A percentile compares a stretch with the other conserved stretches of the same genome.
Evolutionary conservation across 2,329 filamentous ascomycete genomes (phyloP).

Genomic region (Hypomyces rosellus): DNA sequence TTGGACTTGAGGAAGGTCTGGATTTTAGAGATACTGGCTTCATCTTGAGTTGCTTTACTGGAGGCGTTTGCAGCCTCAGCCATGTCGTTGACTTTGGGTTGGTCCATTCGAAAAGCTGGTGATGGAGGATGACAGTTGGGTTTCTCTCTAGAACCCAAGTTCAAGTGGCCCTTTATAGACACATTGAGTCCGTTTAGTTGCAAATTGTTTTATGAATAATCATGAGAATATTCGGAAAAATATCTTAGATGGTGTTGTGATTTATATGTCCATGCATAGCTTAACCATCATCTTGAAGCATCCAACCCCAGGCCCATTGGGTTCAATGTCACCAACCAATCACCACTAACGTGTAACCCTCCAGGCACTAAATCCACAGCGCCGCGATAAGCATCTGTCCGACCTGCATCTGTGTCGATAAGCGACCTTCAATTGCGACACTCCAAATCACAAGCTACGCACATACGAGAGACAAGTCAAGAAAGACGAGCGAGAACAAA

Average conservation of each 20-base stretch:
- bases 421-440: not conserved
- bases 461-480: not conserved
- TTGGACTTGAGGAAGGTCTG: constrained; percentile 50
- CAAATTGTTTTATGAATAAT: too few species aligned
- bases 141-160: not conserved
- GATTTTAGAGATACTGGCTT: constrained; percentile 38
- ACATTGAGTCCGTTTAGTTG: not conserved
- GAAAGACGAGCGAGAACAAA: not conserved
- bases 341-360: not conserved
- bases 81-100: not conserved
- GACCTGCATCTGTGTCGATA: not conserved
- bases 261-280: too few species aligned
- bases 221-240: too few species aligned
- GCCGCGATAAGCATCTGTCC: too few species aligned
- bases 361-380: not conserved
- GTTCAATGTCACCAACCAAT: constrained; percentile 3
- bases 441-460: not conserved
- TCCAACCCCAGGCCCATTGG: too few species aligned
- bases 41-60: constrained; percentile 10
- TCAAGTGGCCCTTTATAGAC: not conserved
- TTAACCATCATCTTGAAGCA: too few species aligned
- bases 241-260: too few species aligned
- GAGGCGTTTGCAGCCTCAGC: not conserved
- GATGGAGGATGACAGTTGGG: not conserved
- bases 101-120: constrained; percentile 4